Evolutionary conservation across 352 stramenopile species (phyloP).

Genomic region (Phytophthora ohioensis): DNA sequence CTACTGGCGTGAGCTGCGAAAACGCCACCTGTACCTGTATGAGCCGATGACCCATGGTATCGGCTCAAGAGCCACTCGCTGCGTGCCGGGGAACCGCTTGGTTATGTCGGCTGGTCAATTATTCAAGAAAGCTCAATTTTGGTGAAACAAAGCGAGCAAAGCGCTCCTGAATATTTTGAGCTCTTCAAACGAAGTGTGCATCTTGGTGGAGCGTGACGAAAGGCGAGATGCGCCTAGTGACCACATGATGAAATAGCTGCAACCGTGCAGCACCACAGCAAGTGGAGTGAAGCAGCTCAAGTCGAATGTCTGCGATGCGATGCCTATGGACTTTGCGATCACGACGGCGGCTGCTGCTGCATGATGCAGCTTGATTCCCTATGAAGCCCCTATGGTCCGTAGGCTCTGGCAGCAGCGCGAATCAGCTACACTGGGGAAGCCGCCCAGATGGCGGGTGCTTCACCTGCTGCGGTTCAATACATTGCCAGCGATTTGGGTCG

Average conservation of each 20-base stretch:
- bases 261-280: not conserved
- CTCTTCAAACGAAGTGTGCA: not conserved
- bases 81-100: constrained; percentile 16
- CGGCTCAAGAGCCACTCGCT: not conserved
- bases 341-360: not conserved
- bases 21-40: constrained; percentile 16
- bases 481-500: constrained; percentile 9
- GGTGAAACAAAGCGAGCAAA: constrained; percentile 13
- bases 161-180: constrained; percentile 14
- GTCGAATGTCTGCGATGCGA: constrained; percentile 5
- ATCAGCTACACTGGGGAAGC: constrained; percentile 7
- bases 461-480: constrained; percentile 14
- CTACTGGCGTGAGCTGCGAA: constrained; percentile 24
- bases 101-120: constrained; percentile 18
- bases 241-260: constrained; percentile 2
- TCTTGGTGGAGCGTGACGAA: constrained; percentile 18
- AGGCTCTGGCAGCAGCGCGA: not conserved
- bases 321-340: constrained; percentile 14
- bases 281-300: not conserved
- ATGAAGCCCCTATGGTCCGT: not conserved
- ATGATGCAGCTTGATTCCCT: not conserved
- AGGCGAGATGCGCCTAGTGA: constrained; percentile 13
- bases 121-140: not conserved
- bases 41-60: not conserved
- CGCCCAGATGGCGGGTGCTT: constrained; percentile 23